These are phyloP conservation scores for Ettlia oleoabundans DNA, from an alignment of 139 green algal species.

Conservation along the genomic window DNA sequence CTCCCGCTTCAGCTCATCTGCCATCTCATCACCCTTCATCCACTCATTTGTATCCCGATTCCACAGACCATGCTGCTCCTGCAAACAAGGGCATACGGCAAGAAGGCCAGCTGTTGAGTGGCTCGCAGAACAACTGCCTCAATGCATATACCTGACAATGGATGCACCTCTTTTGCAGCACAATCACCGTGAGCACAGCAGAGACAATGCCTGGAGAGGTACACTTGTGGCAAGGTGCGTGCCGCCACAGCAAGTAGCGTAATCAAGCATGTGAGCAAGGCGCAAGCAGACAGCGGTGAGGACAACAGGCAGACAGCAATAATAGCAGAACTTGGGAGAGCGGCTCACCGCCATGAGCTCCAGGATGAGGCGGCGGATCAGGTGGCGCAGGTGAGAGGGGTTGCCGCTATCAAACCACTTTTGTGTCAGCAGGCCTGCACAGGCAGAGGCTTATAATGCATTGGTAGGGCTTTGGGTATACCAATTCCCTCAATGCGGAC, in stretches of 20 bases:
- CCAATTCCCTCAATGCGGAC: no score
- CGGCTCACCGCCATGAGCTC: constrained; percentile 46
- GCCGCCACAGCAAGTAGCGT: no score
- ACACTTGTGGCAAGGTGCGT: no score
- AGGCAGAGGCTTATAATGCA: background rate
- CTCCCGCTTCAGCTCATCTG: background rate
- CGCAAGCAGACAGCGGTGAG: background rate
- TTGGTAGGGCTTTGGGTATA: background rate
- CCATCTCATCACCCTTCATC: background rate
- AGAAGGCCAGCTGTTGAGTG: no score
- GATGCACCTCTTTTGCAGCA: background rate
- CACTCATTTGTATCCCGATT: background rate
- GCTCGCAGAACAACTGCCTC: no score
- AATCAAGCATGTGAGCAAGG: no score
- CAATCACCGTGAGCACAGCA: background rate
- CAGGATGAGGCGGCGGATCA: constrained; percentile 59
- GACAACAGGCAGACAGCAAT: background rate
- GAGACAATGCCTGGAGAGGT: background rate
- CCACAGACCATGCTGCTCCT: constrained; percentile 7
- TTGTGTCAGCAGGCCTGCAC: constrained; percentile 54
- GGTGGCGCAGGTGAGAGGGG: constrained; percentile 55
- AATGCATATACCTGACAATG: no score
- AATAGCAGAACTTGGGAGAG: background rate
- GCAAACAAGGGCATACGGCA: background rate
- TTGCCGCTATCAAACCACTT: constrained; percentile 71